Conservation (phyloP, 768 basidiomycete genomes). For the Leccinum arenicola region DNA sequence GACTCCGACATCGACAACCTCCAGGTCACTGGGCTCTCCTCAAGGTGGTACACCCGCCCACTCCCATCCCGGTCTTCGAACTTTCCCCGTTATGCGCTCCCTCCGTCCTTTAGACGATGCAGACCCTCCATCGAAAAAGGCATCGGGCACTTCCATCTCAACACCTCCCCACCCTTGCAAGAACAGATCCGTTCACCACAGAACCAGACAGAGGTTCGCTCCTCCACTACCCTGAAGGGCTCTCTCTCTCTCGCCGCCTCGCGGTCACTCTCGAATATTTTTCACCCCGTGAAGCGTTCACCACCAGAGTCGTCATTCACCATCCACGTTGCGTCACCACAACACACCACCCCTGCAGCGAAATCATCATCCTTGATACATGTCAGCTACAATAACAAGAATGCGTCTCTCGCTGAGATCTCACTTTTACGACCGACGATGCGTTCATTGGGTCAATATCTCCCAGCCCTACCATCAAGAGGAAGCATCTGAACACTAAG, state of each 20-base stretch:
- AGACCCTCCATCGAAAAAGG: constrained; percentile 28
- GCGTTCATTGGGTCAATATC: constrained; percentile 28
- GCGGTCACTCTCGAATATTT: constrained; percentile 34
- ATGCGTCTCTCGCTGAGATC: constrained; percentile 18
- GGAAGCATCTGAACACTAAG: constrained; percentile 20
- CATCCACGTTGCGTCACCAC: constrained; percentile 18
- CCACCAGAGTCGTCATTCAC: constrained; percentile 28
- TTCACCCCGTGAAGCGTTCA: constrained; percentile 22
- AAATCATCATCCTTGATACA: constrained; percentile 12
- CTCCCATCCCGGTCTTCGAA: constrained; percentile 53
- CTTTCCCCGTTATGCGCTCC: constrained; percentile 39
- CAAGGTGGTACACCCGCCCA: constrained; percentile 64
- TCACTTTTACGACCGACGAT: constrained; percentile 11
- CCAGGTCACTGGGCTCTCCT: constrained; percentile 65
- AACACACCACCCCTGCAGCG: neutral
- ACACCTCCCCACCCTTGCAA: constrained; percentile 62
- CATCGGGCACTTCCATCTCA: constrained; percentile 65
- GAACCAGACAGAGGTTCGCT: constrained; percentile 10
- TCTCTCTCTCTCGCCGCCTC: constrained; percentile 24
- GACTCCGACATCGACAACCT: constrained; percentile 55
- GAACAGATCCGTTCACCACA: constrained; percentile 20
- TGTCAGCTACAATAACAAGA: constrained; percentile 25
- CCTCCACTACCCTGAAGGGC: constrained; percentile 21
- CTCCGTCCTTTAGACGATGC: constrained; percentile 14
- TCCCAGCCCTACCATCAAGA: constrained; percentile 34